These are phyloP conservation scores for Sicyos edulis DNA, from an alignment of 306 rosid genomes.

Conservation along the genomic window DNA sequence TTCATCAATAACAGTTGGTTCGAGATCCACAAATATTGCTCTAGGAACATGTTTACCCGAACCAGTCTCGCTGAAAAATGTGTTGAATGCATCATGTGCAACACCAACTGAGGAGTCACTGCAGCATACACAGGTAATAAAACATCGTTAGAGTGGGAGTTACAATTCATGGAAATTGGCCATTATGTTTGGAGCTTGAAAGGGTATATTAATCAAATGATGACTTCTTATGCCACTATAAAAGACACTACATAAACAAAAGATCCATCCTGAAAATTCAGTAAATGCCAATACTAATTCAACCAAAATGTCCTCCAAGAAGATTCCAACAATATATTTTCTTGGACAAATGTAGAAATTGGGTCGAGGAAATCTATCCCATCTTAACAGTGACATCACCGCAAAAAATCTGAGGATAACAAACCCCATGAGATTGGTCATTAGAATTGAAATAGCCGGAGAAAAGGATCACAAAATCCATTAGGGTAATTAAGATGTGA, in stretches of 20 bases:
- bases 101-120: conserved; percentile 43
- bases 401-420: background rate
- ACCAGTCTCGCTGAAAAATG: conserved; percentile 68
- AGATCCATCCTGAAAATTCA: background rate
- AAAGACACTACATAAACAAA: background rate
- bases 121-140: conserved; percentile 33
- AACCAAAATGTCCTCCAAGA: background rate
- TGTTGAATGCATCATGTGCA: conserved; percentile 55
- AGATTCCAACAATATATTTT: background rate
- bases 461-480: background rate
- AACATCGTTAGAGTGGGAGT: conserved; percentile 19
- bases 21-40: conserved; percentile 68
- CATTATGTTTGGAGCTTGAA: background rate
- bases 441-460: background rate
- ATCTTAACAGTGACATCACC: background rate
- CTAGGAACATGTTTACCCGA: conserved; percentile 63
- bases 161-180: background rate
- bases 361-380: background rate
- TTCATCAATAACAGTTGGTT: conserved; percentile 68
- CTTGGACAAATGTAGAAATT: background rate
- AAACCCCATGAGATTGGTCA: background rate
- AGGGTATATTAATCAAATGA: background rate
- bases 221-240: background rate
- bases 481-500: background rate
- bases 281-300: background rate